Percentiles rank a stretch among this genome's conserved stretches.
Evolutionary conservation across 2,329 filamentous ascomycete species (phyloP).

Genomic region (Exophiala calicioides): DNA sequence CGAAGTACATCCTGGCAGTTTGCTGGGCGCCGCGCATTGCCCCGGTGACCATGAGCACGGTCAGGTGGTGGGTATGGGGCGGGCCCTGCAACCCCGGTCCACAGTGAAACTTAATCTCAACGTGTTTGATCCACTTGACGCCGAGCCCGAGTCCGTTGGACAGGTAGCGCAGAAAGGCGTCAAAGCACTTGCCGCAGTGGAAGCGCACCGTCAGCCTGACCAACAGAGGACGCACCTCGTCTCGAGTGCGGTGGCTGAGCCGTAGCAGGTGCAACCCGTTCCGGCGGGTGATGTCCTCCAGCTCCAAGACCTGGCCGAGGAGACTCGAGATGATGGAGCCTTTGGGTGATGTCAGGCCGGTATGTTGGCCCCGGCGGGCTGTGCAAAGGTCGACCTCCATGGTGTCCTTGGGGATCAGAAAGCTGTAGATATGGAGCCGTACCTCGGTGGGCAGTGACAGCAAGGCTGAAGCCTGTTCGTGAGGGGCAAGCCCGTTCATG

Average conservation of each 20-base stretch:
- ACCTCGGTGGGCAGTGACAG: constrained; percentile 19
- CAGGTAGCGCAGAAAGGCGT: constrained; percentile 16
- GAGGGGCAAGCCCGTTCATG: constrained; percentile 3
- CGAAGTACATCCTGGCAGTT: constrained; percentile 16
- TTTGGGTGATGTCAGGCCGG: background rate
- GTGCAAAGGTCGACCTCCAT: constrained; percentile 23
- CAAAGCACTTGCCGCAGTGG: constrained; percentile 21
- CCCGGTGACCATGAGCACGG: constrained; percentile 7
- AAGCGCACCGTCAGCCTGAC: constrained; percentile 10
- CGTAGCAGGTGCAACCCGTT: constrained; percentile 21
- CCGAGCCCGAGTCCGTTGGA: constrained; percentile 24
- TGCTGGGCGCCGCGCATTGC: constrained; percentile 8
- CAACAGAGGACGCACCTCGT: constrained; percentile 16
- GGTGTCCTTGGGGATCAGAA: constrained; percentile 16
- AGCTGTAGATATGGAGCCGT: constrained; percentile 23
- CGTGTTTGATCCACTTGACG: constrained; percentile 19
- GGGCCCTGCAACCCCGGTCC: background rate
- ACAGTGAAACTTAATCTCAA: constrained; percentile 16
- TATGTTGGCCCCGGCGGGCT: background rate
- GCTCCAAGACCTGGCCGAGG: constrained; percentile 8
- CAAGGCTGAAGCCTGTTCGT: constrained; percentile 15
- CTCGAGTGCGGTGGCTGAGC: constrained; percentile 6
- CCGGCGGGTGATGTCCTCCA: constrained; percentile 16
- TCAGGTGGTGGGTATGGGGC: constrained; percentile 2
- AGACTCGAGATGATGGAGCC: constrained; percentile 11